These are phyloP conservation scores for Strobilomyces dryophilus DNA, from an alignment of 768 basidiomycete genomes.

Conservation along the genomic window DNA sequence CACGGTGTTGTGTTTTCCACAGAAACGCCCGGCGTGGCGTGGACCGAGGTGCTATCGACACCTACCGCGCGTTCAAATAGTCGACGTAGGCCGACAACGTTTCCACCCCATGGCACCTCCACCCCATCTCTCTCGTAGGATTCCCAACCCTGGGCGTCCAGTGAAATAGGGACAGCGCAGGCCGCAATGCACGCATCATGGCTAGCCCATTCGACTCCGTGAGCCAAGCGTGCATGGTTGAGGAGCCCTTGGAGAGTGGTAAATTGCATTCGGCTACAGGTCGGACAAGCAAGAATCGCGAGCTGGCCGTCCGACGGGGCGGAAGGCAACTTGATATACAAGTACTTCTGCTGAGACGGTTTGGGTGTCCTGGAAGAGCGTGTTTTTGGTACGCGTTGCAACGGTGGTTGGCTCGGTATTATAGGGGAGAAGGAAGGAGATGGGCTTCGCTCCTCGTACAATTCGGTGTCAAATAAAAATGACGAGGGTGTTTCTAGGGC, in stretches of 20 bases:
- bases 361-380: constrained; percentile 27
- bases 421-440: constrained; percentile 20
- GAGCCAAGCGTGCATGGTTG: constrained; percentile 49
- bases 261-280: constrained; percentile 44
- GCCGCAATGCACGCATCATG: constrained; percentile 49
- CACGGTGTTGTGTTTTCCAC: constrained; percentile 21
- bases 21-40: not conserved
- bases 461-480: constrained; percentile 31
- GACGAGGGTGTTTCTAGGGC: constrained; percentile 37
- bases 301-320: constrained; percentile 27
- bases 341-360: constrained; percentile 29
- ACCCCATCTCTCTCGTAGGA: constrained; percentile 38
- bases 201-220: constrained; percentile 44
- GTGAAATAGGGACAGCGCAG: constrained; percentile 37
- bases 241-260: constrained; percentile 49
- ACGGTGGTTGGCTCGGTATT: constrained; percentile 8
- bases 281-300: constrained; percentile 37
- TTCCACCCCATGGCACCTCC: constrained; percentile 30
- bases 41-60: constrained; percentile 20
- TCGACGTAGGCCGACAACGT: constrained; percentile 42
- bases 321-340: constrained; percentile 38
- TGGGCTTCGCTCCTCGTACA: constrained; percentile 21
- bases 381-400: constrained; percentile 22
- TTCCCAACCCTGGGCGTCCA: constrained; percentile 32
- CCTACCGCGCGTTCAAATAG: constrained; percentile 52